Evolutionary conservation across 2,329 filamentous ascomycete species (phyloP), one percentile per base, ranked within the genome.

Genomic region (Nannizziopsis arthrosporioides): DNA sequence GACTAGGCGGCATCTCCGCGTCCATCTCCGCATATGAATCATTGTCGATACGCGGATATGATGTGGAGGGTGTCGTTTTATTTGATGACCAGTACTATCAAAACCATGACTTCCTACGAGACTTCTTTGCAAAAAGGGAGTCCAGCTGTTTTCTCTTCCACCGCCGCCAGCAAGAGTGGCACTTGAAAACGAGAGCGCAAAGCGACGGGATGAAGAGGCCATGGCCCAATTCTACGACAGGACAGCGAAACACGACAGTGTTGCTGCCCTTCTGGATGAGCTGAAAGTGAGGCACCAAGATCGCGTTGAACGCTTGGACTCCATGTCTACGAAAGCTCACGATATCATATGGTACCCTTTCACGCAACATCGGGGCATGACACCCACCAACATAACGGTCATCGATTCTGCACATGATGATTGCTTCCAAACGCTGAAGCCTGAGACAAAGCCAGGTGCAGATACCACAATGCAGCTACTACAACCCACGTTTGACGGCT

Each of bases 361-460:
- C 57, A 89, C 85, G 0, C 86, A 93, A 56, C 86, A 93, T 53
- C 77, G 77, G 36, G 71, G 75, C 43, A 69, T 85, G 54, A 68
- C 71, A 0, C 64, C 77, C 4, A 65, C 78, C 1, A 77, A 78
- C 11, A 85, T 93, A 40, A 74, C 80, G 0, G 75, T 80, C 0
- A 88, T 93, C 48, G 86, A 93, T 61, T 90, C 85, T 0, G 86
- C 87, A 0, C 76, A 83, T 50, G 84, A 82, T 6, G 85, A 90
- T 58, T 80, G 79, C 59, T 93, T 92, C 62, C 82, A 90, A 59
- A 81, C 80, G 0, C 67, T 69, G 45, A 59, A 59, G n/a, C 54
- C 60, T 3, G 53, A 54, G 47, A 5, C 39, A 30, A 18, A 5
- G 2, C 15, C 30, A 32, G 34, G 12, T 18, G 9, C n/a, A 14